Base-by-base conservation (phyloP, 2,329 filamentous ascomycete species). In the Phyllosticta citribraziliensis region DNA sequence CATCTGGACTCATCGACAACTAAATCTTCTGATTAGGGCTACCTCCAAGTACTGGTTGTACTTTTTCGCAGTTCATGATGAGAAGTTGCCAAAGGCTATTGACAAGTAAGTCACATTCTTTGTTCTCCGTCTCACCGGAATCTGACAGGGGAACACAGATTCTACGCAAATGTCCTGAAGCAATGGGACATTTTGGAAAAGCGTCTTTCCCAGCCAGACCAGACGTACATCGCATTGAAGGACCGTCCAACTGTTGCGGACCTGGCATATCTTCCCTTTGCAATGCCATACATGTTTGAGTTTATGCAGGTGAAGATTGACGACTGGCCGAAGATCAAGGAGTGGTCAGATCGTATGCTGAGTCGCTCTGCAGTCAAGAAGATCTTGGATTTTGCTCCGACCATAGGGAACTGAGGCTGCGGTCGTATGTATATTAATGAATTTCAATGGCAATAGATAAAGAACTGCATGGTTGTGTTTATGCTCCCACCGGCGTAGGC, bases 41-140 rank as follows among this genome's bases (percentile, higher is more conserved):
- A 71, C 70, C 2, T 69, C 71, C 5, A 75, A 75, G 61, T 74
- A 72, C 55, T 74, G 73, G 72, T 64, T 74, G 1, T 73, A 72
- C 57, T 75, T 74, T 58, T 55, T 62, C 5, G 9, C 6, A 4
- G 27, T 30, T 30, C 27, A 30, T 30, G 27, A 30, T 6, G 27
- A 30, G 27, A 30, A 33, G 27, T 62, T 72, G 3, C 58, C 63
- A 19, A 63, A 64, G 20, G 65, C 67, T 8, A 58, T 66, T 11
- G 63, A 60, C 19, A 69, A 68, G 67, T 68, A 62, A 47, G 63
- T 55, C n/a, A 30, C 1, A 17, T 17, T 2, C 24, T 27, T 6
- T 27, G 35, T 14, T 63, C 64, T 0, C 5, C 27, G 8, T 30
- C 9, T 10, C 27, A 30, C 12, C 3, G 47, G 2, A 10, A 1